Percentiles rank a stretch among this genome's conserved stretches.
phyloP scores from a whole-genome alignment of 805 yeast genomes.

The Phaffomyces opuntiae region DNA sequence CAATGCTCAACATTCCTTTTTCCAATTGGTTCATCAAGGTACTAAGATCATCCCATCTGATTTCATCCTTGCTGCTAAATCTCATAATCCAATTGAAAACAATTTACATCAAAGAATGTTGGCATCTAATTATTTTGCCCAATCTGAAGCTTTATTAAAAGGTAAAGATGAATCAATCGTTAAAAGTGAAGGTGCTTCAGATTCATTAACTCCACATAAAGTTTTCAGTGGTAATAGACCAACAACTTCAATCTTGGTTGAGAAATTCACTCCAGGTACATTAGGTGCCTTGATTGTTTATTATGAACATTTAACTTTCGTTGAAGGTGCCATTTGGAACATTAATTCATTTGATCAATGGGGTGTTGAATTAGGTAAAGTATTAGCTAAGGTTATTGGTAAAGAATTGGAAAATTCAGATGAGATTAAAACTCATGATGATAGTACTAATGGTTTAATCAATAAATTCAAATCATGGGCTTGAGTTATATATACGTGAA shows the following conservation, averaged over 20 bases:
- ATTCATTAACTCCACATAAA: slow-evolving; percentile 88
- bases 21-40: slow-evolving; percentile 99
- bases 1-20: slow-evolving; percentile 98
- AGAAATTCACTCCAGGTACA: slow-evolving; percentile 93
- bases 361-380: slow-evolving; percentile 99
- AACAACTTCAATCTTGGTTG: slow-evolving; percentile 93
- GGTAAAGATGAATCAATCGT: slow-evolving; percentile 87
- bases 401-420: slow-evolving; percentile 67
- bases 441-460: slow-evolving; percentile 86
- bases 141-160: slow-evolving; percentile 94
- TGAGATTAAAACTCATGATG: slow-evolving; percentile 68
- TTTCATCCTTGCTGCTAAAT: slow-evolving; percentile 93
- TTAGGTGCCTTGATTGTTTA: slow-evolving; percentile 95
- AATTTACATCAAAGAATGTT: slow-evolving; percentile 96
- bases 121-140: slow-evolving; percentile 98
- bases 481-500: neutral
- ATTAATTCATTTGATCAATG: slow-evolving; percentile 99
- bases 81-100: slow-evolving; percentile 93
- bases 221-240: slow-evolving; percentile 98
- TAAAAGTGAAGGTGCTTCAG: slow-evolving; percentile 82
- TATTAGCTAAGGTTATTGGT: slow-evolving; percentile 92
- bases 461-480: slow-evolving; percentile 91
- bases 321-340: slow-evolving; percentile 99
- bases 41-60: slow-evolving; percentile 96
- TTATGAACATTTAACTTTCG: slow-evolving; percentile 95